Evolutionary conservation across 2,329 filamentous ascomycete species (phyloP).

Genomic region (Claviceps sp.): DNA sequence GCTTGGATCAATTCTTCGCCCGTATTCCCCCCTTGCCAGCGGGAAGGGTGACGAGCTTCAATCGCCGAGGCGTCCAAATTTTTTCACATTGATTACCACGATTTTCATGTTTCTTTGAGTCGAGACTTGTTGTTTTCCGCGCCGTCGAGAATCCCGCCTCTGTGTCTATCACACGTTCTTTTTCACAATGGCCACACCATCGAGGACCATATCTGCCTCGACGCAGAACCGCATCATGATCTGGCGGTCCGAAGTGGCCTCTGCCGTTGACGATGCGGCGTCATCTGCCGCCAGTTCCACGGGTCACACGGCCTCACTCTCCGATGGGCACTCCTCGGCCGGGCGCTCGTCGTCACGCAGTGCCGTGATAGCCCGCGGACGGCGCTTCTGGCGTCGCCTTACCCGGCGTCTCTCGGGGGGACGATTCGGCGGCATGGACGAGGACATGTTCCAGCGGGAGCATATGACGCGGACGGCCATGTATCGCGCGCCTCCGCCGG

Average conservation of each 20-base stretch:
- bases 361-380: slow-evolving; percentile 7
- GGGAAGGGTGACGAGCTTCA: not conserved
- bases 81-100: too few relatives aligned
- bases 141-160: too few relatives aligned
- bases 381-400: slow-evolving; percentile 13
- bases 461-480: slow-evolving; percentile 19
- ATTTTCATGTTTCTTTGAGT: not conserved
- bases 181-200: not conserved
- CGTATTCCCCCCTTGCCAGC: not conserved
- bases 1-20: not conserved
- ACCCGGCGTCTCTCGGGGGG: slow-evolving; percentile 10
- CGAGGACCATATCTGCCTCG: slow-evolving; percentile 3
- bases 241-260: slow-evolving; percentile 36
- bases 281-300: slow-evolving; percentile 16
- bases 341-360: not conserved
- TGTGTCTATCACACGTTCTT: not conserved
- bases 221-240: slow-evolving; percentile 26
- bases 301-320: slow-evolving; percentile 5
- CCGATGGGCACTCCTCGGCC: slow-evolving; percentile 8
- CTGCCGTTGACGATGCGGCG: slow-evolving; percentile 17
- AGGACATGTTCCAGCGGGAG: slow-evolving; percentile 6
- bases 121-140: too few relatives aligned
- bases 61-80: too few relatives aligned
- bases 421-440: slow-evolving; percentile 6
- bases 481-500: slow-evolving; percentile 16